Base-by-base conservation (phyloP, 805 yeast genomes). In the Sugiyamaella qingdaonensis region DNA sequence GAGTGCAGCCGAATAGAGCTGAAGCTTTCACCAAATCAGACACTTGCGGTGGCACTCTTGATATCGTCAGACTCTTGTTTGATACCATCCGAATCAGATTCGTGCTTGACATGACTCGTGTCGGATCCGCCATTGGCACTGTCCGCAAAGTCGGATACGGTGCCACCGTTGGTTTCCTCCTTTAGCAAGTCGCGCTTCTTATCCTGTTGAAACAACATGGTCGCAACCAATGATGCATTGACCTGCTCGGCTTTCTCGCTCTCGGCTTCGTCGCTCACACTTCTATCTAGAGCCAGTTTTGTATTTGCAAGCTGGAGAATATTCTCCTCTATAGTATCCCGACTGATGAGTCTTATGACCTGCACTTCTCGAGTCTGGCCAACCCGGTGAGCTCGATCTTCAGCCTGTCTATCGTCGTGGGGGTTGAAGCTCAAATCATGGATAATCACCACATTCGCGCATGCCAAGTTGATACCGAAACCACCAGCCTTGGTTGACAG, bases 401-500 rank as follows among this genome's bases (percentile, higher is more conserved):
- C 98, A 1, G 99, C 99, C 72, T 94, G 99, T 65, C 86, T 86
- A 66, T 94, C 99, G 68, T 94, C 99, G 68, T 94, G 99, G 0
- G 99, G 99, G 65, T 94, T 94, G 73, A 94, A 94, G 48, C 95
- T 85, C 67, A 90, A 92, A 67, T 94, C 99, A 65, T 84, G 91
- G 32, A 94, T 87, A 50, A 94, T 77, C 1, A 94, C 99, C 56
- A 85, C 82, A 66, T 89, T 92, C 7, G 99, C 98, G 65, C 96
- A 94, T 1, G 95, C 94, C 62, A 94, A 77, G 65, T 94, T 94
- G 70, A 94, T 94, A 54, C 99, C 99, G 71, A 94, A 94, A 0
- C 99, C 99, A 66, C 99, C 99, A 0, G 99, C 98, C 66, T 88
- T 89, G 2, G 99, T 94, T 10, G 97, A 88, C 43, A 94, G 73